Evolutionary conservation across 139 green algal genomes (phyloP).

Genomic region (Coelastrella sp.): DNA sequence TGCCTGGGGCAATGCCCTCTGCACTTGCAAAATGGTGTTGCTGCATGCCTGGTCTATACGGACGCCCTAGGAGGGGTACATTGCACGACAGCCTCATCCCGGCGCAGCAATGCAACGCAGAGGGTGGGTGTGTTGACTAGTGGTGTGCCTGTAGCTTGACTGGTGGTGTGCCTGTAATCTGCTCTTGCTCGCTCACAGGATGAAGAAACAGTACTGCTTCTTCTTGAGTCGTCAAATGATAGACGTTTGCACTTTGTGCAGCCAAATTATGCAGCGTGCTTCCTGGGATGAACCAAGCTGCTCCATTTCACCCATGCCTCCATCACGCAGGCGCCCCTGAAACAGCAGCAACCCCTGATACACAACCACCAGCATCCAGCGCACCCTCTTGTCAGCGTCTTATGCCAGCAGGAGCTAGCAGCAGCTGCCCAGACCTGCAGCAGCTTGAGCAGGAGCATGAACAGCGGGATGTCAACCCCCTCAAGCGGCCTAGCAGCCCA

Average conservation of each 20-base stretch:
- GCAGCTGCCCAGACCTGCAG: conserved; percentile 24
- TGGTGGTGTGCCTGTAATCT: background rate
- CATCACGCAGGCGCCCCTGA: background rate
- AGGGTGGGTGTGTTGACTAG: background rate
- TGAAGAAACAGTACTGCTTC: background rate
- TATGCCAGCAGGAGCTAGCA: background rate
- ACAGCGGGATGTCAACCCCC: conserved; percentile 1
- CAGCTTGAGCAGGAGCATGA: conserved; percentile 29
- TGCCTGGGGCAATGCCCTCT: background rate
- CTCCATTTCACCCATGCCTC: background rate
- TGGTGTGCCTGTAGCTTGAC: background rate
- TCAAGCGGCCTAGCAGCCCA: background rate
- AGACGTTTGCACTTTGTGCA: background rate
- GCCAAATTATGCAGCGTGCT: background rate
- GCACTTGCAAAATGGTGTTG: background rate
- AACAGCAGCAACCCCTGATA: background rate
- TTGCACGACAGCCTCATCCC: background rate
- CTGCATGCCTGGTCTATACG: background rate
- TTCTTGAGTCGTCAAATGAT: background rate
- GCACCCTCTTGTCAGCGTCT: background rate
- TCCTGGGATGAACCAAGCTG: background rate
- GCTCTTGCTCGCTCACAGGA: background rate
- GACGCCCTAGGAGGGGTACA: background rate
- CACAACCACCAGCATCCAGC: background rate
- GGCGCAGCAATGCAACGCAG: background rate